Evolutionary conservation across 768 basidiomycete species (phyloP), one percentile per base, ranked within the genome.

Genomic region (Rhizopogon roseolus): DNA sequence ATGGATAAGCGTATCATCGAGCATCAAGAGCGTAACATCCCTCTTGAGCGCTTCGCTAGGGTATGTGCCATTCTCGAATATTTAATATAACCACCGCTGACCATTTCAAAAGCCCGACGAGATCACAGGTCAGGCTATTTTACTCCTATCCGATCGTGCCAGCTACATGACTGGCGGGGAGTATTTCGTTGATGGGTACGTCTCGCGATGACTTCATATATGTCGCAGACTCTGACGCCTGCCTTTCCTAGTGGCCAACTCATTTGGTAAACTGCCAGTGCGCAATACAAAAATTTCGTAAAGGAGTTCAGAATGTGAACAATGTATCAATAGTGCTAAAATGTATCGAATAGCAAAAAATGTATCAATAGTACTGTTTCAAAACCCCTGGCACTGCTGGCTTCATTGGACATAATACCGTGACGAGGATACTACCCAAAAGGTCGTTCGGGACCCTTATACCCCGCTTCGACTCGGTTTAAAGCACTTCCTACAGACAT

Each of bases 131-230:
- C 83, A 81, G 59, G 75, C 77, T 0, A 55, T 86, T 37, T 67
- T 84, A 1, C 69, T 85, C 2, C 75, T 85, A 13, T 81, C 80
- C 5, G 68, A 76, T 0, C 65, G 77, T 39, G 76, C 77, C 0
- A 73, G 73, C 42, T 84, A 83, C 59, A 81, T 81, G 80, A 82
- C 81, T 4, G 81, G 81, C 7, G 73, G 73, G 0, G 82, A 83
- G 55, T 78, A 81, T 53, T 73, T 80, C 50, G 65, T 83, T 8
- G 81, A 83, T 51, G 81, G 81, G 81, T 82, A 52, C 10, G 80
- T 66, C 17, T 38, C 17, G 2, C 10, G 46, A 28, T 32, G 34
- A 34, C 19, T 22, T 22, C 22, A 22, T 4, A 25, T 25, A 8
- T 10, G 4, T 27, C 28, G 6, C 14, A 32, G 34, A 14, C 36